A percentile compares a stretch with the other conserved stretches of the same genome.
Evolutionary conservation across 2,329 filamentous ascomycete species (phyloP).

Genomic region (Cryoendolithus antarcticus): DNA sequence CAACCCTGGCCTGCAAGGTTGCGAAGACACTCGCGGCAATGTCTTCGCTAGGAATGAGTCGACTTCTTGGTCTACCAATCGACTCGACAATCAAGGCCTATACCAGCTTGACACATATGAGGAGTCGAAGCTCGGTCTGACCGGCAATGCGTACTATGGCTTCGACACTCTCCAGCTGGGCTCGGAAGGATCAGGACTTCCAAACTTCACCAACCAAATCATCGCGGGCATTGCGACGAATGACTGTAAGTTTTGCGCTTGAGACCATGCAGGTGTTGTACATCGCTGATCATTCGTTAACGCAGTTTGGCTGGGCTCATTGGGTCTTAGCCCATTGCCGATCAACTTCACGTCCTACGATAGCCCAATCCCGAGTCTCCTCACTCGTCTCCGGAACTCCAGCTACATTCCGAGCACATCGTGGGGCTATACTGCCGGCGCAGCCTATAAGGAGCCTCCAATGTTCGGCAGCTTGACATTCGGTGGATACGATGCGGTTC

Average conservation of each 20-base stretch:
- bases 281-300: constrained; percentile 3
- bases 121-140: constrained; percentile 12
- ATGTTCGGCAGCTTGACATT: constrained; percentile 24
- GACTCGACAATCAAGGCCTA: constrained; percentile 22
- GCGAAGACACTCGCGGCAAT: constrained; percentile 10
- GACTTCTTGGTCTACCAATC: constrained; percentile 22
- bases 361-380: constrained; percentile 11
- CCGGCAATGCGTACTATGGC: constrained; percentile 23
- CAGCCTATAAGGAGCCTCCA: constrained; percentile 12
- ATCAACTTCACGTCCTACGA: constrained; percentile 9
- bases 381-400: constrained; percentile 10
- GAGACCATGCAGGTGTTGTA: too few species aligned
- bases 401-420: constrained; percentile 11
- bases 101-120: constrained; percentile 12
- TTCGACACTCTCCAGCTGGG: constrained; percentile 22
- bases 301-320: constrained; percentile 19
- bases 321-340: constrained; percentile 17
- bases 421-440: constrained; percentile 19
- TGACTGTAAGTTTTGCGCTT: constrained; percentile 5
- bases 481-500: constrained; percentile 30
- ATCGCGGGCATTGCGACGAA: constrained; percentile 22
- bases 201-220: constrained; percentile 17
- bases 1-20: constrained; percentile 15
- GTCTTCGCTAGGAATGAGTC: constrained; percentile 23
- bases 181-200: constrained; percentile 11